Base-by-base conservation (phyloP, 139 green algal species). In the Chlorella sp. region DNA sequence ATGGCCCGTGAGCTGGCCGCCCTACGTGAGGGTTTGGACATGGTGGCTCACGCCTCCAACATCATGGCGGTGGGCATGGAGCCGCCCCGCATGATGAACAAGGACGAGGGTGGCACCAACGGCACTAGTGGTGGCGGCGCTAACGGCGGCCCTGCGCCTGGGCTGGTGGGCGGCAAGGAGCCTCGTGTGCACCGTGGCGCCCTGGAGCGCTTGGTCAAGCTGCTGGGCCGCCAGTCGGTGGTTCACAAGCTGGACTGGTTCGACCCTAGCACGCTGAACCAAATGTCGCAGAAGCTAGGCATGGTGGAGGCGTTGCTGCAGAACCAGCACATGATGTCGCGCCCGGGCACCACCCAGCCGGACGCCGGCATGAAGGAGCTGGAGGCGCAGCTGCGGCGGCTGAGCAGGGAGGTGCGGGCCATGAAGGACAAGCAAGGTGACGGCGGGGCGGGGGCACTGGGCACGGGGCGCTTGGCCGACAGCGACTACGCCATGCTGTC, bases 401-500 rank as follows among this genome's bases (percentile, higher is more conserved):
- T 69, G 31, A 20, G 14, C 2, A 3, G 63, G 3, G 63, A 69
- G n/a, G 63, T 69, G 63, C 63, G 63, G 2, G 3, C 6, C 17
- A 32, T 50, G 31, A 73, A 74, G 68, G 74, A 75, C 35, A 74
- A 62, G 70, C 0, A 59, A 14, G 55, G 68, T 1, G 55, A 71
- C 33, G 30, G 33, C 36, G 29, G 29, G 35, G 61, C 32, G 5
- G 29, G 17, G 30, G 55, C 55, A 10, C 55, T 64, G 55, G 20
- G 20, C 55, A 55, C n/a, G n/a, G n/a, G n/a, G 42, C 55, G 55
- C 55, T 31, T 31, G 22, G 14, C 55, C 22, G 55, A 64, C 22
- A 31, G 14, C 22, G 85, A 90, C 67, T 74, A 88, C 65, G 81
- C 82, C 49, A 90, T 90, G 82, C 78, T 90, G 35, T 71, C 80